A percentile compares a stretch with the other conserved stretches of the same genome.
These are phyloP conservation scores for Diplodia scrobiculata DNA, from an alignment of 2,329 filamentous ascomycete species.

Conservation along the genomic window DNA sequence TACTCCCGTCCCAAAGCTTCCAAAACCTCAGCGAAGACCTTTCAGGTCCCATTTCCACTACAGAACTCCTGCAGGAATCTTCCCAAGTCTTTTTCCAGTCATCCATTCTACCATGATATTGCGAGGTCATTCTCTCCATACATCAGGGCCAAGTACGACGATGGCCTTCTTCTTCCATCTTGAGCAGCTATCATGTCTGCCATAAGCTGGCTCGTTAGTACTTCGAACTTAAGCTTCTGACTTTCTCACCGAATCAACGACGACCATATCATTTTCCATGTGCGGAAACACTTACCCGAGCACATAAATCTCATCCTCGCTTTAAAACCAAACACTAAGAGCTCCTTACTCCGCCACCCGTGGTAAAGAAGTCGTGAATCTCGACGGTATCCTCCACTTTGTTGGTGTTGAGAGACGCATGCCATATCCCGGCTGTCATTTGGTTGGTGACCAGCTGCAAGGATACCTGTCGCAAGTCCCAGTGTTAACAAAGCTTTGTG, in stretches of 20 bases:
- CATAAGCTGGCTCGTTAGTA: not conserved
- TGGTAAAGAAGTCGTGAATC: not conserved
- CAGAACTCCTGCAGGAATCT: too few species aligned
- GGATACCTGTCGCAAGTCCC: not conserved
- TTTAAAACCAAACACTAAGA: not conserved
- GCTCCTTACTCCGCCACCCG: not conserved
- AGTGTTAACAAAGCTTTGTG: not conserved
- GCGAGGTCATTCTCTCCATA: too few species aligned
- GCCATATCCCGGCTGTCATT: not conserved
- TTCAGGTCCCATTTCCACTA: too few species aligned
- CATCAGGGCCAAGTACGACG: too few species aligned
- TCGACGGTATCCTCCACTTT: not conserved
- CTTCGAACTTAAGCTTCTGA: not conserved
- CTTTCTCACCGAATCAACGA: not conserved
- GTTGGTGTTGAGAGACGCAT: not conserved
- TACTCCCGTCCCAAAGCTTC: not conserved
- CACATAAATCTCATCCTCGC: not conserved
- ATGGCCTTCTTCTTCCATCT: not conserved
- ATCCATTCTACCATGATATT: too few species aligned
- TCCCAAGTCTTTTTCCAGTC: not conserved
- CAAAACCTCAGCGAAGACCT: not conserved
- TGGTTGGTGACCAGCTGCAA: not conserved
- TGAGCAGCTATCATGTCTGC: not conserved
- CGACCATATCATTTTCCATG: not conserved
- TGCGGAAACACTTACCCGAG: not conserved